A percentile compares a stretch with the other conserved stretches of the same genome.
These are phyloP conservation scores for Zangia roseola DNA, from an alignment of 768 basidiomycete genomes.

Conservation along the genomic window DNA sequence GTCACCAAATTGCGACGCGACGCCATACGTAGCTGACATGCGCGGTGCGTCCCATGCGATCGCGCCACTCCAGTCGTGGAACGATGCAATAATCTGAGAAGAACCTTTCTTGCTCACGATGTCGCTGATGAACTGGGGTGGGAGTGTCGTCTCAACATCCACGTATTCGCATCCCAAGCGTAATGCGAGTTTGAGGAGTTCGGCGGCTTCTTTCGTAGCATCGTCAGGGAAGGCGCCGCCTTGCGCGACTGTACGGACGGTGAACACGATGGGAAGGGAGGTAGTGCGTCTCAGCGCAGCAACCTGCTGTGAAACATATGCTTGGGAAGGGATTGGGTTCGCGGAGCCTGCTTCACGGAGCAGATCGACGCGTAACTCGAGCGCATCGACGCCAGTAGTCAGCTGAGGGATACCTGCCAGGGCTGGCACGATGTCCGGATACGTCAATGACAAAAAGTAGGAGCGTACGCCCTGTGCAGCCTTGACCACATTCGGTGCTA, in stretches of 20 bases:
- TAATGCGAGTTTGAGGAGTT: slow-evolving; percentile 74
- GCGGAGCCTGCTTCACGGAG: slow-evolving; percentile 54
- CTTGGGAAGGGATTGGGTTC: slow-evolving; percentile 57
- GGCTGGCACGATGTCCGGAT: slow-evolving; percentile 78
- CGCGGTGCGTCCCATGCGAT: slow-evolving; percentile 75
- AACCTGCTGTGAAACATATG: slow-evolving; percentile 81
- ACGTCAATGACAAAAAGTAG: slow-evolving; percentile 91
- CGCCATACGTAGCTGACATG: slow-evolving; percentile 66
- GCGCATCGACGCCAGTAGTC: slow-evolving; percentile 81
- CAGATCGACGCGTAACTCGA: slow-evolving; percentile 94
- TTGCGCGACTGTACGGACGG: slow-evolving; percentile 83
- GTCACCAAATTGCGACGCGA: slow-evolving; percentile 72
- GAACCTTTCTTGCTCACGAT: slow-evolving; percentile 62
- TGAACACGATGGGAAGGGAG: slow-evolving; percentile 86
- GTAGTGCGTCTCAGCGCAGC: slow-evolving; percentile 74
- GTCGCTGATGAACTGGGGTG: slow-evolving; percentile 57
- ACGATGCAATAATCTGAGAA: slow-evolving; percentile 86
- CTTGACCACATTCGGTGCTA: slow-evolving; percentile 47
- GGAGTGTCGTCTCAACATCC: slow-evolving; percentile 84
- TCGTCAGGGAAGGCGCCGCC: slow-evolving; percentile 90
- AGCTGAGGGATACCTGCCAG: slow-evolving; percentile 69
- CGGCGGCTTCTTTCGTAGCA: slow-evolving; percentile 66
- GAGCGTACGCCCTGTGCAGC: slow-evolving; percentile 55
- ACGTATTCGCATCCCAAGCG: slow-evolving; percentile 89
- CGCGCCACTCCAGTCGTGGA: slow-evolving; percentile 90